Base-by-base conservation (phyloP, 2,329 filamentous ascomycete species). In the Trichoderma cornu-damae region DNA sequence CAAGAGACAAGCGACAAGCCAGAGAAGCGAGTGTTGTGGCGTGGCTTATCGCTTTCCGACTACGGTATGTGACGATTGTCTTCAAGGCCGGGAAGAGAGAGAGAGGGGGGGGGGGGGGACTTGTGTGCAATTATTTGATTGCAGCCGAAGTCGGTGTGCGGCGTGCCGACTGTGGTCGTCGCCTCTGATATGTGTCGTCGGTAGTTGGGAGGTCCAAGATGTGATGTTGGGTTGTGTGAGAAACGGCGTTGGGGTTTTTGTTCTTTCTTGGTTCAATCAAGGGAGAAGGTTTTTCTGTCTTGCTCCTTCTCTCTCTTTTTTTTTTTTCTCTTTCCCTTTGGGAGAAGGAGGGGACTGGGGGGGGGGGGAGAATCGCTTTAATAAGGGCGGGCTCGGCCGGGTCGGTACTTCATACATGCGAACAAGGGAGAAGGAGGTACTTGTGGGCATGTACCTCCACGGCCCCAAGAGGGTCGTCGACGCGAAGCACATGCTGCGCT, bases 361-460 rank as follows among this genome's bases (percentile, higher is more conserved):
- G 58, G 61, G 56, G 62, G 59, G 56, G 62, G 59, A 54, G 58
- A 63, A 62, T 62, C 63, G 60, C 63, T 68, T 66, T 66, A 67
- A 67, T 58, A 61, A 64, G 64, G 63, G 65, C 69, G 69, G 68
- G 67, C 64, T 68, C 66, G 67, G 66, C 67, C 67, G 66, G 67
- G 64, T 64, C 62, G 63, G 63, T 66, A 52, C 49, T 52, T 52
- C 37, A 37, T 52, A 65, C 63, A 57, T 55, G 55, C 38, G 57
- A 47, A 20, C 16, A 20, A 44, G 58, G 51, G 57, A 51, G 56
- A 44, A 8, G 20, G 60, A 32, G 48, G 58, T 57, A 63, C 60
- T 60, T 61, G 49, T 16, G 47, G 38, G n/a, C 51, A 57, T 52
- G 61, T 60, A 62, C 49, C 59, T 40, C 46, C 28, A 42, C 32